Evolutionary conservation across 2,329 filamentous ascomycete species (phyloP).

Genomic region (Aureobasidium mangrovei): DNA sequence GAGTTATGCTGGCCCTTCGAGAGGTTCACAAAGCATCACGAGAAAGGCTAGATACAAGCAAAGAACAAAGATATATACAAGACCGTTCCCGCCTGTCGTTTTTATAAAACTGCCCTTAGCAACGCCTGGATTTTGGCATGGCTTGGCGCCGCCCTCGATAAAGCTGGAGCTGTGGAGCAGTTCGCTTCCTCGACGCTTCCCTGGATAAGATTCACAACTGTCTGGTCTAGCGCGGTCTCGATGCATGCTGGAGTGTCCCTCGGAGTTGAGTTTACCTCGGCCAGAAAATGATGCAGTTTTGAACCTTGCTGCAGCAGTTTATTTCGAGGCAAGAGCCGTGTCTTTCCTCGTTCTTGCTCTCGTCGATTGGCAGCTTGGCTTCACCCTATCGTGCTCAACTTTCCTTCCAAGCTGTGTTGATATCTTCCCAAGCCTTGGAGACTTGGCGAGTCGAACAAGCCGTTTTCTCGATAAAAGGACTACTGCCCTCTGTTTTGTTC

Average conservation of each 20-base stretch:
- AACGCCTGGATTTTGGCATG: neutral
- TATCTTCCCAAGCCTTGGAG: slow-evolving; percentile 8
- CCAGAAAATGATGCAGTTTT: neutral
- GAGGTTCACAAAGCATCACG: too few species aligned
- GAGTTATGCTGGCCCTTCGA: too few species aligned
- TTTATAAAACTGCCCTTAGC: too few species aligned
- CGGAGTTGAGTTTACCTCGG: neutral
- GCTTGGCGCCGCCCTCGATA: neutral
- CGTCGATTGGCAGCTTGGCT: neutral
- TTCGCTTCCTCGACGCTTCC: neutral
- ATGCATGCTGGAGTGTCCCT: neutral
- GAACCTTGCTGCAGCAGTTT: slow-evolving; percentile 8
- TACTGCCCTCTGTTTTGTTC: neutral
- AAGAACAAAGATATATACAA: too few species aligned
- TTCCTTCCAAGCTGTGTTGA: neutral
- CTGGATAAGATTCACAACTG: slow-evolving; percentile 1
- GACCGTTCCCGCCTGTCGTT: too few species aligned
- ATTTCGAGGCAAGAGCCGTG: neutral
- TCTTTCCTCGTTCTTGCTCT: neutral
- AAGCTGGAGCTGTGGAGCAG: slow-evolving; percentile 11
- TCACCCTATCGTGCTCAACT: neutral
- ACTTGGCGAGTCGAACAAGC: slow-evolving; percentile 3
- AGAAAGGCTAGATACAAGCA: too few species aligned
- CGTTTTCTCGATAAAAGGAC: neutral
- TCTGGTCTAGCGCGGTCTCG: slow-evolving; percentile 3